Conservation (phyloP, 495 filamentous ascomycete species). For the Trichoderma erinaceum region DNA sequence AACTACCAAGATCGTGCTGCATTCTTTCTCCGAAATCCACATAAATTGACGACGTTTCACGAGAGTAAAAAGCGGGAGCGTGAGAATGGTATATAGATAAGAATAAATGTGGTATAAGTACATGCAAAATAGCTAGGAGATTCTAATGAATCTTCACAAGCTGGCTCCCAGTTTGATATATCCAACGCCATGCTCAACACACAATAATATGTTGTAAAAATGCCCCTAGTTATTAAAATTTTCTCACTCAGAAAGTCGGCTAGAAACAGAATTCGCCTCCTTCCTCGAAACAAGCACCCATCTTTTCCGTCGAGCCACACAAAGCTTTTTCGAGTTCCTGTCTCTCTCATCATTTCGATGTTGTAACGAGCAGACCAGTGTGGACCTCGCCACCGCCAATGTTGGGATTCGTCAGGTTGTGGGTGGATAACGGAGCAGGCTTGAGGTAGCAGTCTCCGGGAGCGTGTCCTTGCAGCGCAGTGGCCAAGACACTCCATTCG, state of each 20-base stretch:
- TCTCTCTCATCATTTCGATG: too few relatives aligned
- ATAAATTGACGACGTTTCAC: not conserved
- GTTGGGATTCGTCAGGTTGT: slow-evolving; percentile 26
- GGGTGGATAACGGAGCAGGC: slow-evolving; percentile 31
- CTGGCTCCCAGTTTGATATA: not conserved
- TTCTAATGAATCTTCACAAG: not conserved
- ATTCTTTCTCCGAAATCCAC: not conserved
- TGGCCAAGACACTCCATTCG: slow-evolving; percentile 33
- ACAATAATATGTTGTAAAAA: not conserved
- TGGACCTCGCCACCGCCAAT: slow-evolving; percentile 25
- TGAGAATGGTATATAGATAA: not conserved
- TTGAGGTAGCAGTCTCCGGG: slow-evolving; percentile 45
- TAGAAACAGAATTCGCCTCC: not conserved
- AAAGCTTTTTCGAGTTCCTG: too few relatives aligned
- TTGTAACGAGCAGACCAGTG: slow-evolving; percentile 16
- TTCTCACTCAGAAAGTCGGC: not conserved
- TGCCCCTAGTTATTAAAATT: not conserved
- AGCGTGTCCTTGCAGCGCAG: slow-evolving; percentile 25
- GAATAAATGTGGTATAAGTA: not conserved
- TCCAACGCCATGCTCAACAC: slow-evolving; percentile 3
- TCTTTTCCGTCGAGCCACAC: too few relatives aligned
- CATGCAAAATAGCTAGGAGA: slow-evolving; percentile 7
- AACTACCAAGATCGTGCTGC: too few relatives aligned
- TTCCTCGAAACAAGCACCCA: not conserved
- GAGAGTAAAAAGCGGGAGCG: not conserved